Conservation (phyloP, 176 grass and related monocot genomes). For the Urochloa ruziziensis region DNA sequence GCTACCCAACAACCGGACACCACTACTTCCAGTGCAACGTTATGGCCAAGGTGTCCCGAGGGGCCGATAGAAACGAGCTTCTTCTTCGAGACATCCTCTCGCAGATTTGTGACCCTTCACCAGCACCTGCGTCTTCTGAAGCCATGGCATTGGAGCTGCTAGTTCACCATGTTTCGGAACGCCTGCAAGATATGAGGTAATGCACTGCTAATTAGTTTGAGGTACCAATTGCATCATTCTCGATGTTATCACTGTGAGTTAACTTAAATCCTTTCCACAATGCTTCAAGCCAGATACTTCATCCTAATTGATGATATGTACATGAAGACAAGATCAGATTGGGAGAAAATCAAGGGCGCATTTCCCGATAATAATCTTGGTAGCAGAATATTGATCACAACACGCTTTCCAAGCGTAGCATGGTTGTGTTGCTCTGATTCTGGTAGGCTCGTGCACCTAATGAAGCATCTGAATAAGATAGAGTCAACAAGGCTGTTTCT, state of each 20-base stretch:
- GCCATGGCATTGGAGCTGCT: neutral
- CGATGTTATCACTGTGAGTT: neutral
- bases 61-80: neutral
- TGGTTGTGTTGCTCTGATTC: neutral
- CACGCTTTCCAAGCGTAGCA: neutral
- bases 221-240: neutral
- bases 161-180: neutral
- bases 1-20: too few relatives aligned
- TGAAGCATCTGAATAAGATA: neutral
- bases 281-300: neutral
- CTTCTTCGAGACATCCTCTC: neutral
- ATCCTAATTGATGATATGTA: neutral
- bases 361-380: neutral
- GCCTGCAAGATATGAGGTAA: neutral
- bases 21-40: neutral
- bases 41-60: neutral
- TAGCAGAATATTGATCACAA: slow-evolving; percentile 7
- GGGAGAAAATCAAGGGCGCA: neutral
- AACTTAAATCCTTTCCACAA: neutral
- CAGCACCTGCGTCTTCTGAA: neutral
- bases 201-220: neutral
- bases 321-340: neutral
- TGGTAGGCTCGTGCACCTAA: neutral
- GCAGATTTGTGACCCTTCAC: neutral
- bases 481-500: neutral